These are phyloP conservation scores for Coniochaeta sp. DNA, from an alignment of 2,329 filamentous ascomycete species.

Conservation along the genomic window DNA sequence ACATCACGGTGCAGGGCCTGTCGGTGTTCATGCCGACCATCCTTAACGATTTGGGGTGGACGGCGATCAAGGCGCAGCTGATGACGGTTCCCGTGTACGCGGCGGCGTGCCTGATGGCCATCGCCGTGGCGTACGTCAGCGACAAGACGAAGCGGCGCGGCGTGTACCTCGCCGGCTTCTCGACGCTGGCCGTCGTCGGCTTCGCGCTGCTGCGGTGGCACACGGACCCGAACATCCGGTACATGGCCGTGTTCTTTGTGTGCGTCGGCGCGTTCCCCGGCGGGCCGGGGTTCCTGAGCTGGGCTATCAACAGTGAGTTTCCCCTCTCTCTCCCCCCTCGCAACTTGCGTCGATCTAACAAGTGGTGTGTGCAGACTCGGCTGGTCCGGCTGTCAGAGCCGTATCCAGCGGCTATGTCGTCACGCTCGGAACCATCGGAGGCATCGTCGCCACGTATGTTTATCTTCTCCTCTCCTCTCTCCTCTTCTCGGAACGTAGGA, in stretches of 20 bases:
- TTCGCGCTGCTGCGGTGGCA: slow-evolving; percentile 45
- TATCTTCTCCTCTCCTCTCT: neutral
- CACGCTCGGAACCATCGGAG: slow-evolving; percentile 46
- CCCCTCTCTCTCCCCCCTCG: neutral
- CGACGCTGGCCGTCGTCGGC: slow-evolving; percentile 36
- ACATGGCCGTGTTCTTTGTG: slow-evolving; percentile 48
- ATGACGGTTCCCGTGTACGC: slow-evolving; percentile 38
- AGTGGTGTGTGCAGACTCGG: slow-evolving; percentile 31
- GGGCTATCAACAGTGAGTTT: slow-evolving; percentile 46
- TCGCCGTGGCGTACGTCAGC: slow-evolving; percentile 29
- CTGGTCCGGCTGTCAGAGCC: slow-evolving; percentile 47
- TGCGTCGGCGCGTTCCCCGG: slow-evolving; percentile 50
- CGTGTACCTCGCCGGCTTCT: slow-evolving; percentile 30
- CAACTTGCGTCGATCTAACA: slow-evolving; percentile 7
- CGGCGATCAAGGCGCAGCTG: slow-evolving; percentile 30
- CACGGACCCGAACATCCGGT: slow-evolving; percentile 32
- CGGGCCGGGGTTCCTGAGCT: slow-evolving; percentile 49
- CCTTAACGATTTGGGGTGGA: slow-evolving; percentile 32
- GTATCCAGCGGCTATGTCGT: slow-evolving; percentile 49
- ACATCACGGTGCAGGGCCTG: slow-evolving; percentile 50
- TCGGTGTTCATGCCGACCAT: slow-evolving; percentile 44
- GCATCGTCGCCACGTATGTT: slow-evolving; percentile 46
- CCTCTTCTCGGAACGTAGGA: slow-evolving; percentile 8
- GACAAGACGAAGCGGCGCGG: slow-evolving; percentile 35
- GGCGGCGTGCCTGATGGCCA: slow-evolving; percentile 29